These are phyloP conservation scores for Colletotrichum sp. DNA, from an alignment of 2,329 filamentous ascomycete genomes.

Conservation along the genomic window DNA sequence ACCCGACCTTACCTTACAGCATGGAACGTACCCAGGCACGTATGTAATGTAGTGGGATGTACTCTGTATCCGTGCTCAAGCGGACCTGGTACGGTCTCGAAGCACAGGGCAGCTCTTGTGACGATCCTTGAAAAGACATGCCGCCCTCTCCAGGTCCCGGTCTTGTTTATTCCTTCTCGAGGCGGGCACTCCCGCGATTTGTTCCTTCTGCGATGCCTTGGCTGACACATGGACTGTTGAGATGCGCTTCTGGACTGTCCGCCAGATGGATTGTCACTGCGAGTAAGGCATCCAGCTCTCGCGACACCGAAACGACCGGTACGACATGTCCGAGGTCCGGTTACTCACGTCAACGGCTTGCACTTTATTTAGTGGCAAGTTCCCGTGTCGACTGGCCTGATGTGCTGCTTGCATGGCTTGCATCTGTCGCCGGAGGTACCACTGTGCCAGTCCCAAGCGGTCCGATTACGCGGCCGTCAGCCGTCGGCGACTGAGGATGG, in stretches of 20 bases:
- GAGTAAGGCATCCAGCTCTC: not conserved
- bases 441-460: not conserved
- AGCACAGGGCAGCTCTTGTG: not conserved
- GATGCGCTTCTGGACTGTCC: not conserved
- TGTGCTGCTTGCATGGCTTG: not conserved
- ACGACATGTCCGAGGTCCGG: not conserved
- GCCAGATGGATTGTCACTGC: not conserved
- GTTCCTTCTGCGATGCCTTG: not conserved
- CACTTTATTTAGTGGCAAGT: not conserved
- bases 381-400: not conserved
- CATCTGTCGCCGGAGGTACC: not conserved
- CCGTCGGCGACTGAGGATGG: not conserved
- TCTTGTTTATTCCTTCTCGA: not conserved
- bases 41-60: not conserved
- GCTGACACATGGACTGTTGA: not conserved
- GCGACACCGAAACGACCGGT: not conserved
- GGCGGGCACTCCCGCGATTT: not conserved
- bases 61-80: not conserved
- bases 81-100: not conserved
- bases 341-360: not conserved
- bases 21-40: not conserved
- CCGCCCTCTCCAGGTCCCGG: not conserved
- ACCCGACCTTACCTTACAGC: not conserved
- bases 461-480: not conserved
- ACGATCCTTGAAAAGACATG: not conserved